Base-by-base conservation (phyloP, 495 filamentous ascomycete genomes). In the Penicillium robsamsonii region DNA sequence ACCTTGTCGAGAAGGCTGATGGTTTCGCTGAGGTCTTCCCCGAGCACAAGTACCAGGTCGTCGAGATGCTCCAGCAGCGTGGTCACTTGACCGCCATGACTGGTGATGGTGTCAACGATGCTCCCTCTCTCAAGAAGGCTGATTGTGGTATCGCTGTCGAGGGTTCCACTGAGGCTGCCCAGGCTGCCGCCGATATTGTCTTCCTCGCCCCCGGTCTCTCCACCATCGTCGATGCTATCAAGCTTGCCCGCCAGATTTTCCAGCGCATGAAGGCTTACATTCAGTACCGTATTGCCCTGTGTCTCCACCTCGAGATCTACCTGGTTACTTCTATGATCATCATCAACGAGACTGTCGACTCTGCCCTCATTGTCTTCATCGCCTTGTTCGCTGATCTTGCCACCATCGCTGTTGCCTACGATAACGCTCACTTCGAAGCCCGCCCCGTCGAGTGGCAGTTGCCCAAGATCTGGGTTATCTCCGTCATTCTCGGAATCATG, bases 221-320 rank as follows among this genome's bases (percentile, higher is more conserved):
- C 76, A 89, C 86, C 60, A 89, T 89, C 47, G 86, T 89, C 68
- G 80, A 85, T 71, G 85, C 86, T 59, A 89, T 89, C 78, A 89
- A 89, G 80, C 85, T 87, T 62, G 84, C 86, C 60, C 85, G 86
- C 65, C 83, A 89, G 73, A 89, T 89, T 66, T 89, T 89, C 84
- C 86, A 89, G 78, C 86, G 86, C 64, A 89, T 89, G 86, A 89
- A 89, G 81, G 81, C 86, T 35, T 89, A 89, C 68, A 88, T 89
- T 58, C 86, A 89, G 71, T 89, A 89, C 77, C 86, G 86, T 83
- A 89, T 89, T 66, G 86, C 86, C 54, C 82, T 89, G 56, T 89
- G 86, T 73, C 76, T 89, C 48, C 86, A 89, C 73, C 74, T 89
- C 64, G 86, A 89, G 75, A 82, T 89, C 67, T 89, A 88, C 78